Evolutionary conservation across 306 rosid species (phyloP).

Genomic region (Quercus aquifolioides): DNA sequence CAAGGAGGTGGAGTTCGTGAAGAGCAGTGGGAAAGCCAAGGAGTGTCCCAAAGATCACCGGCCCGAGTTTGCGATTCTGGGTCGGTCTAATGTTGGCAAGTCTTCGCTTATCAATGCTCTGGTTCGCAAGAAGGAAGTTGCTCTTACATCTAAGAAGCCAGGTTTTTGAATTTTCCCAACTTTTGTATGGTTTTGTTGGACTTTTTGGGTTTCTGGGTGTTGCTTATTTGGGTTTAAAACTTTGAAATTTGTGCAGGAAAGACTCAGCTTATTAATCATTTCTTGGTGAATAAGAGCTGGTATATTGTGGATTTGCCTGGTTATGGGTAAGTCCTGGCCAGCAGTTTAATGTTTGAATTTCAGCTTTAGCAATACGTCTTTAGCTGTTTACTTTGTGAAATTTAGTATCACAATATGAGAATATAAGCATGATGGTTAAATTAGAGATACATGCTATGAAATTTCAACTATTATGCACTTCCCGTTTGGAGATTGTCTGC

Average conservation of each 20-base stretch:
- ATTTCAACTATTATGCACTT: no score
- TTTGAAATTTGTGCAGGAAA: constrained; percentile 51
- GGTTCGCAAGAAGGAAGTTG: constrained; percentile 82
- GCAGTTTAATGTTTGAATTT: neutral
- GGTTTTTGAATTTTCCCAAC: constrained; percentile 27
- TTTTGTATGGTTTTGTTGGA: neutral
- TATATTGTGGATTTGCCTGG: constrained; percentile 96
- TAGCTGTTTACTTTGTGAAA: neutral
- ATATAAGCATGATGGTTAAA: neutral
- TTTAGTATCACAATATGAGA: neutral
- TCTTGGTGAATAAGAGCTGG: constrained; percentile 90
- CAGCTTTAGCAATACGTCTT: neutral
- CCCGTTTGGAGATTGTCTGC: neutral
- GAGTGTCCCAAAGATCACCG: constrained; percentile 73
- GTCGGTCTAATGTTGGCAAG: constrained; percentile 93
- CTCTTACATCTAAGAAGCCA: constrained; percentile 93
- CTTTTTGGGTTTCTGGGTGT: neutral
- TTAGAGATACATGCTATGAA: neutral
- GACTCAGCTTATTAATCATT: constrained; percentile 93
- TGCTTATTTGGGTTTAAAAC: neutral
- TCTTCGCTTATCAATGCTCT: constrained; percentile 89
- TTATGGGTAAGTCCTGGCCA: constrained; percentile 57
- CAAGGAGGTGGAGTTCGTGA: constrained; percentile 76
- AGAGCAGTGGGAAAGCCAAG: constrained; percentile 70
- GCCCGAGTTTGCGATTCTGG: constrained; percentile 85